phyloP scores from a whole-genome alignment of 495 filamentous ascomycete species.

The Lasiosphaeris hirsuta region DNA sequence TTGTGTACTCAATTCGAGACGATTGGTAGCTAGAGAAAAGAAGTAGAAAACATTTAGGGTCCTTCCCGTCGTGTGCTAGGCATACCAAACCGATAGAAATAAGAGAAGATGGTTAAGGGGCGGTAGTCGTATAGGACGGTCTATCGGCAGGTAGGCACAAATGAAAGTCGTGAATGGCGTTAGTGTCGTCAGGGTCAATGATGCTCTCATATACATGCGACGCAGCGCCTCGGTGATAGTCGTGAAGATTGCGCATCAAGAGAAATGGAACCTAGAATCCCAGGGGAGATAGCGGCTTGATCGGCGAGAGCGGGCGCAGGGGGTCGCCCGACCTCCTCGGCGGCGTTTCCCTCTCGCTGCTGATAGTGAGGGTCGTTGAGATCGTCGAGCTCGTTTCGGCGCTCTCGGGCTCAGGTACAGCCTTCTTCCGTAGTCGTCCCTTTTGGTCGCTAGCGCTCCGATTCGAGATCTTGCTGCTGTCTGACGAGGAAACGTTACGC shows the following conservation, averaged over 20 bases:
- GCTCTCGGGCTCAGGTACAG: conserved; percentile 27
- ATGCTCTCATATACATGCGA: conserved; percentile 2
- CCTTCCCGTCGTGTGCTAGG: too few relatives aligned
- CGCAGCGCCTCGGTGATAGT: background rate
- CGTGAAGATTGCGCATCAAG: background rate
- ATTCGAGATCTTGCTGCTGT: conserved; percentile 43
- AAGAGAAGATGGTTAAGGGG: background rate
- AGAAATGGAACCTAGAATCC: conserved; percentile 38
- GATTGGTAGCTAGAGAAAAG: too few relatives aligned
- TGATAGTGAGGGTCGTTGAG: conserved; percentile 42
- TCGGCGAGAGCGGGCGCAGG: conserved; percentile 60
- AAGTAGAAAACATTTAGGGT: too few relatives aligned
- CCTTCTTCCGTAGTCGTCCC: conserved; percentile 39
- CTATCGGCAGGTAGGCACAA: conserved; percentile 1
- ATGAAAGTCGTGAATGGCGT: conserved; percentile 17
- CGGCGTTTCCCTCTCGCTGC: conserved; percentile 37
- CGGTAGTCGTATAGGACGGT: background rate
- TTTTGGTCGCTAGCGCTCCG: conserved; percentile 23
- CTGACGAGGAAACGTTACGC: conserved; percentile 62
- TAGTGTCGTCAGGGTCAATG: background rate
- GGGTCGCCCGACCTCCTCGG: conserved; percentile 34
- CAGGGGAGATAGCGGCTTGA: conserved; percentile 69
- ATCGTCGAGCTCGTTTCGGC: conserved; percentile 33
- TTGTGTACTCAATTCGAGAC: too few relatives aligned
- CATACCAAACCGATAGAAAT: too few relatives aligned